These are phyloP conservation scores for Astrothelium macrocarpum DNA, from an alignment of 495 filamentous ascomycete species.

Conservation along the genomic window DNA sequence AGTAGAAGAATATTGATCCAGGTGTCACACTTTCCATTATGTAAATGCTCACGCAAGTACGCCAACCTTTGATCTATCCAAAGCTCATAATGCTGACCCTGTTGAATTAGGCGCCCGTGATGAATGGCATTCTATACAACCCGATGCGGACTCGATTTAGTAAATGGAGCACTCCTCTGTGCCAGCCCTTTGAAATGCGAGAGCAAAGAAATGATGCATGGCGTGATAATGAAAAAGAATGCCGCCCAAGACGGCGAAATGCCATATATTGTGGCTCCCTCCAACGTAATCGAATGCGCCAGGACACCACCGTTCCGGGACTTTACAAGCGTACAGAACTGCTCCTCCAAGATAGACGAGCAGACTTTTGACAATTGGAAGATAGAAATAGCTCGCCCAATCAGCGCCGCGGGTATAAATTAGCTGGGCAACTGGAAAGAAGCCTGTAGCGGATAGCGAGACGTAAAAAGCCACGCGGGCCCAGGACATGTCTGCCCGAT, in stretches of 20 bases:
- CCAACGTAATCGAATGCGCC: constrained; percentile 92
- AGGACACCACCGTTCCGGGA: constrained; percentile 87
- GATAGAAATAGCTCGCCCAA: constrained; percentile 78
- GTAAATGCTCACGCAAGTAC: neutral
- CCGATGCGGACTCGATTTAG: neutral
- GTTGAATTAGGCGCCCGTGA: no score
- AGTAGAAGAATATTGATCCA: neutral
- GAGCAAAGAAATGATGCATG: constrained; percentile 89
- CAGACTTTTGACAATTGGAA: constrained; percentile 75
- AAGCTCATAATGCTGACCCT: neutral
- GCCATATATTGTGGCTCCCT: constrained; percentile 95
- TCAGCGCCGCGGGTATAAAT: constrained; percentile 60
- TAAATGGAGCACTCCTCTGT: constrained; percentile 44
- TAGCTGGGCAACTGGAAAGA: constrained; percentile 79
- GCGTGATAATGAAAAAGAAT: constrained; percentile 93
- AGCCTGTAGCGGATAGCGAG: constrained; percentile 78
- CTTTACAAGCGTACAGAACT: constrained; percentile 79
- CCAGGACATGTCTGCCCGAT: constrained; percentile 86
- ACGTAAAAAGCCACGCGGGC: constrained; percentile 86
- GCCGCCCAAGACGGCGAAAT: constrained; percentile 88
- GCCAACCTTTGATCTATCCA: neutral
- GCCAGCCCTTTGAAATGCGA: constrained; percentile 65
- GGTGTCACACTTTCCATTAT: neutral
- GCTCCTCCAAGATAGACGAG: constrained; percentile 80
- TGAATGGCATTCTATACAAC: neutral